Evolutionary conservation across 164 flowering plant genomes (phyloP).

Genomic region (Piper longum): DNA sequence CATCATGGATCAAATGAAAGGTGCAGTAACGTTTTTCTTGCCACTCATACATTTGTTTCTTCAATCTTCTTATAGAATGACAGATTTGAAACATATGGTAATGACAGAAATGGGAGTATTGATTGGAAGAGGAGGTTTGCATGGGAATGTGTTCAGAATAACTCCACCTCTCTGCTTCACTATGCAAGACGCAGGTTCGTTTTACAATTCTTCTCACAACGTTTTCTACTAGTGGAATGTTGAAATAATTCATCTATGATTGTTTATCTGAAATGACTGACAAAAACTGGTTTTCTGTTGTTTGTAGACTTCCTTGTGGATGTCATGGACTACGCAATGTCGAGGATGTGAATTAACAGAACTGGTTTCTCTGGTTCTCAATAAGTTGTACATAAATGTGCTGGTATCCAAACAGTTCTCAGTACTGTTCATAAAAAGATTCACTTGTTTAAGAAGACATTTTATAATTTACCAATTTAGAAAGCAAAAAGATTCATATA

Average conservation of each 20-base stretch:
- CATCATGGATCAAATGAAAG: slow-evolving; percentile 89
- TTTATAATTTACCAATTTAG: too few species aligned
- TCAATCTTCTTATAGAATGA: too few species aligned
- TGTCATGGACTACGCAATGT: slow-evolving; percentile 56
- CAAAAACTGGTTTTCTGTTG: not conserved
- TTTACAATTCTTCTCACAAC: not conserved
- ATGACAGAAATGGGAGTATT: slow-evolving; percentile 64
- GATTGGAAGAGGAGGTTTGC: slow-evolving; percentile 82
- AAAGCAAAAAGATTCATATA: too few species aligned
- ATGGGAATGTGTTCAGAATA: slow-evolving; percentile 84
- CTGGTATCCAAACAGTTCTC: too few species aligned
- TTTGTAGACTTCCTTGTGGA: slow-evolving; percentile 66
- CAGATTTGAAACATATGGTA: too few species aligned
- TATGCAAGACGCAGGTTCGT: slow-evolving; percentile 71
- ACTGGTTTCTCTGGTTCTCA: not conserved
- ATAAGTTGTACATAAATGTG: not conserved
- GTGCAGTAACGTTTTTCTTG: slow-evolving; percentile 13
- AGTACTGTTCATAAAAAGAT: too few species aligned
- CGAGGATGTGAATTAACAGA: slow-evolving; percentile 40
- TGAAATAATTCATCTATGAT: too few species aligned
- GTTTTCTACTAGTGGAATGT: not conserved
- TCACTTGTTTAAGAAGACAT: too few species aligned
- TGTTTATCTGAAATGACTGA: too few species aligned
- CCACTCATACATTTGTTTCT: too few species aligned
- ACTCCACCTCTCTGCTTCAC: slow-evolving; percentile 97